Evolutionary conservation across 108 stramenopile genomes (phyloP).

Genomic region (Skeletonema menzelii): DNA sequence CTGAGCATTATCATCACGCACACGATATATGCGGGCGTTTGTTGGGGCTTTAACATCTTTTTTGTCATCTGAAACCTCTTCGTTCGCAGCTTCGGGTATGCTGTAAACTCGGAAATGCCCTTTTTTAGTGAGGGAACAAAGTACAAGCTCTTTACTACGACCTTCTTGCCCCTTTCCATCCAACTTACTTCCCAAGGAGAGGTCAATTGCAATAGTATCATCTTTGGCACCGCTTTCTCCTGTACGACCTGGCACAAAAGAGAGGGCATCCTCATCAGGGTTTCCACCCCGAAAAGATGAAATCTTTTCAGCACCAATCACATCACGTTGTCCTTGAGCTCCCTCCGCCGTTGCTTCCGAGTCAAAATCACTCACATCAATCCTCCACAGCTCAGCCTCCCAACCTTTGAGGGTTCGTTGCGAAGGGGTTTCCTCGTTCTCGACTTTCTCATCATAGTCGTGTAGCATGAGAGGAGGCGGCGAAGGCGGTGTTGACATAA

Average conservation of each 20-base stretch:
- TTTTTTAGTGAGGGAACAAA: slow-evolving; percentile 29
- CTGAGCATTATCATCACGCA: neutral
- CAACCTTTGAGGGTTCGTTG: slow-evolving; percentile 23
- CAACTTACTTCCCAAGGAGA: neutral
- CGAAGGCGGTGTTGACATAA: slow-evolving; percentile 5
- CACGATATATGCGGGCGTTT: neutral
- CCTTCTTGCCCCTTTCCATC: neutral
- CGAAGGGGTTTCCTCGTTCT: neutral
- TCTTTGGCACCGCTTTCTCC: neutral
- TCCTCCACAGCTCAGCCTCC: slow-evolving; percentile 62
- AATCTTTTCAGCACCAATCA: slow-evolving; percentile 15
- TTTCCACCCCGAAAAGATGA: slow-evolving; percentile 44
- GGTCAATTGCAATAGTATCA: slow-evolving; percentile 29
- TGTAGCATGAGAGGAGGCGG: slow-evolving; percentile 19
- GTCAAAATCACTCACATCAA: slow-evolving; percentile 15
- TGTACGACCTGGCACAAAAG: slow-evolving; percentile 28
- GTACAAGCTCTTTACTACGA: neutral
- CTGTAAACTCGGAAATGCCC: slow-evolving; percentile 16
- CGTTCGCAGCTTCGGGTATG: slow-evolving; percentile 22
- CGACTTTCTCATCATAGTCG: neutral
- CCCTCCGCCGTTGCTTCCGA: slow-evolving; percentile 14
- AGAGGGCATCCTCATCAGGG: slow-evolving; percentile 46
- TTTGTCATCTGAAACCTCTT: neutral
- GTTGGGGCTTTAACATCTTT: neutral
- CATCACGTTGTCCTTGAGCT: slow-evolving; percentile 13